A percentile compares a stretch with the other conserved stretches of the same genome.
Conservation (phyloP, 495 filamentous ascomycete species). For the Podospora sp. region DNA sequence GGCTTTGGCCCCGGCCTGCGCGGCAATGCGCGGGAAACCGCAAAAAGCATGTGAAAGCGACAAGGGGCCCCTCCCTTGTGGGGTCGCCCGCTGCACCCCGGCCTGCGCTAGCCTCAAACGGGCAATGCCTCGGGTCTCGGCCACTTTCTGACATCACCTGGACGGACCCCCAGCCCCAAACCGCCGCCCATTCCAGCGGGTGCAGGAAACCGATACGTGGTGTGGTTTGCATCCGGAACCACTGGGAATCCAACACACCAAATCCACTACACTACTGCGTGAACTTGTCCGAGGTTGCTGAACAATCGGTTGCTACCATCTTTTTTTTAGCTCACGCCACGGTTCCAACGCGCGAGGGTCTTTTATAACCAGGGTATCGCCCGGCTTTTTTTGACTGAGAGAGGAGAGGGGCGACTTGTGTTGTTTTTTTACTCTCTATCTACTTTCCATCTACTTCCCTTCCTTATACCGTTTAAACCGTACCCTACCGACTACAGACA, state of each 20-base stretch:
- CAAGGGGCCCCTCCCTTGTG: background rate
- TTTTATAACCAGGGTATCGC: conserved; percentile 5
- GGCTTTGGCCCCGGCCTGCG: background rate
- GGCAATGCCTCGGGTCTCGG: conserved; percentile 40
- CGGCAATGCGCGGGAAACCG: conserved; percentile 18
- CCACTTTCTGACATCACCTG: conserved; percentile 42
- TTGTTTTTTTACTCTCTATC: background rate
- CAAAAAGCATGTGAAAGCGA: conserved; percentile 29
- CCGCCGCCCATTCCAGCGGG: background rate
- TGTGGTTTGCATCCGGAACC: background rate
- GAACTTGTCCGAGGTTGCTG: background rate
- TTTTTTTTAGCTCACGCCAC: no score
- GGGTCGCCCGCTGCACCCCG: conserved; percentile 26
- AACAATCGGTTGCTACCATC: no score
- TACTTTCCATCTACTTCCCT: conserved; percentile 1
- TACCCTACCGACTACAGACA: conserved; percentile 16
- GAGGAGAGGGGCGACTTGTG: background rate
- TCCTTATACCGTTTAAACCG: background rate
- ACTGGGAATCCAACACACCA: no score
- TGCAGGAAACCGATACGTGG: background rate
- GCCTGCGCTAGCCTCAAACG: conserved; percentile 32
- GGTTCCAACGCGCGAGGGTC: no score
- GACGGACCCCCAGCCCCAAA: conserved; percentile 7
- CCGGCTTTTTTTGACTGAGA: background rate
- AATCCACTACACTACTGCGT: no score